These are phyloP conservation scores for Fusarium secorum DNA, from an alignment of 2,329 filamentous ascomycete species.

Conservation along the genomic window DNA sequence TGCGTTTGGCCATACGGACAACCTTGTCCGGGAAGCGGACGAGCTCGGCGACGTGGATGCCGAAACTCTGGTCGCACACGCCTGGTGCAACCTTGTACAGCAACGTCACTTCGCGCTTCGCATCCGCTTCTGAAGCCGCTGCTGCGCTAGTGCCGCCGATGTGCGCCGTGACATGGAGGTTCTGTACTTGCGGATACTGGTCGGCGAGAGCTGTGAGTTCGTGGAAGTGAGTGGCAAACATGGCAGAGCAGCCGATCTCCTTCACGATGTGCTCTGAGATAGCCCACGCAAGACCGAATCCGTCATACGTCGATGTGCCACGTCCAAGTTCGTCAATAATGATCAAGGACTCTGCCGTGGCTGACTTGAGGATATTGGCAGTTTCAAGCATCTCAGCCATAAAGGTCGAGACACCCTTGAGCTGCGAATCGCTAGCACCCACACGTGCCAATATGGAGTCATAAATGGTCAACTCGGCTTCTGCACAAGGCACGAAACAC, in stretches of 20 bases:
- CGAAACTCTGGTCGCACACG: conserved; percentile 96
- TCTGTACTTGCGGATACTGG: conserved; percentile 85
- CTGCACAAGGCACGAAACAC: conserved; percentile 91
- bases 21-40: conserved; percentile 97
- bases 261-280: conserved; percentile 97
- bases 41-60: conserved; percentile 96
- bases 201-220: conserved; percentile 92
- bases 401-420: conserved; percentile 97
- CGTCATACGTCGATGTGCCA: conserved; percentile 97
- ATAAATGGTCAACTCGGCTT: conserved; percentile 93
- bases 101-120: conserved; percentile 85
- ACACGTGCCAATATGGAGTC: conserved; percentile 97
- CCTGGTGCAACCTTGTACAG: conserved; percentile 97
- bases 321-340: conserved; percentile 98
- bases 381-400: conserved; percentile 99
- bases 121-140: conserved; percentile 46
- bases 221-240: conserved; percentile 99
- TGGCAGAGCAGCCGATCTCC: conserved; percentile 91
- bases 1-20: conserved; percentile 98
- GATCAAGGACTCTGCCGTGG: conserved; percentile 93
- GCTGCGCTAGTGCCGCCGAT: conserved; percentile 66
- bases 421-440: conserved; percentile 92
- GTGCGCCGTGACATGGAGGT: conserved; percentile 95
- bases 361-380: conserved; percentile 96
- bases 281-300: conserved; percentile 98